Evolutionary conservation across 129 eudicot species (phyloP), one percentile per base, ranked within the genome.

Genomic region (Centrapalus pauciflorus): DNA sequence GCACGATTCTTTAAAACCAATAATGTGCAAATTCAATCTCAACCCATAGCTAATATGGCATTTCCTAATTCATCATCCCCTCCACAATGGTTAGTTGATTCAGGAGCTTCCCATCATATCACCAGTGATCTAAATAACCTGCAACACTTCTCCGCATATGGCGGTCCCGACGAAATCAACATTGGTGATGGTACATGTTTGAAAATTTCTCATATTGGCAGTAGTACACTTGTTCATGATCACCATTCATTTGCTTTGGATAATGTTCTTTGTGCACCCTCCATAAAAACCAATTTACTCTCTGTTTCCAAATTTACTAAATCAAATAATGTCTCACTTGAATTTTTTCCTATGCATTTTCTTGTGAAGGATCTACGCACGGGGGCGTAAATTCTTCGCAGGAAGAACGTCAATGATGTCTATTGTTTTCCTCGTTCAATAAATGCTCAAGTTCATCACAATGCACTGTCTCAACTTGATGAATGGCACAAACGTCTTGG

Each of bases 371-470:
- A 43, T 43, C 50, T 43, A 43, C n/a, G 50, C 50, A 43, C 50
- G 50, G 60, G 21, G 60, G 60, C 26, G 60, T 29, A 17, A 54
- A 26, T 54, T 11, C 60, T 54, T 54, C 60, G 60, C 60, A 4
- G 21, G 60, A 29, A 54, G 29, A 54, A 54, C 26, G 23, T 54
- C 23, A n/a, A 54, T 54, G 60, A 54, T 54, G 60, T 54, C 60
- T 54, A 54, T 4, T 54, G 60, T 29, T 17, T 54, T 54, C 60
- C 60, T 17, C 5, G 29, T 4, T 54, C 26, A 54, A 54, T 21
- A 54, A 19, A 54, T 54, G 3, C 60, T 3, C 26, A 3, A 54
- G 26, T 54, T 12, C 0, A 17, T 19, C 60, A 17, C 27, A 54
- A 6, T 29, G 23, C 26, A 10, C 19, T 17, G 12, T 8, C 26